These are phyloP conservation scores for Setaria viridis DNA, from an alignment of 202 grass and related monocot species.

Conservation along the genomic window DNA sequence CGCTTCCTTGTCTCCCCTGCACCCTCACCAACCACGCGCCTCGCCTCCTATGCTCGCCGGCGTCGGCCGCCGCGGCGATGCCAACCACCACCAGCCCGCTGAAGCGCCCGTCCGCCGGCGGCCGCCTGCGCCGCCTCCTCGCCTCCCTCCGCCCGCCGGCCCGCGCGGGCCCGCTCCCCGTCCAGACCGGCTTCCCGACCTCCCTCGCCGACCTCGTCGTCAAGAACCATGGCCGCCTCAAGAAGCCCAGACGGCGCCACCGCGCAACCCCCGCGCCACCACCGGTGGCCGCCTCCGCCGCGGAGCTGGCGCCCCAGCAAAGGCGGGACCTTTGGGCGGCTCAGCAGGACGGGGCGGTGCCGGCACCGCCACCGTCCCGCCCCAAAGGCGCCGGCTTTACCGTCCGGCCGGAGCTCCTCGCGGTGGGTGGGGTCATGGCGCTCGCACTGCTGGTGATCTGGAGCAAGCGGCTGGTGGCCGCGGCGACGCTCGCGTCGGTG, in stretches of 20 bases:
- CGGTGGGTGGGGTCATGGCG: slow-evolving; percentile 45
- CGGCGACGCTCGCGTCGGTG: slow-evolving; percentile 54
- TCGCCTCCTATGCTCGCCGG: slow-evolving; percentile 48
- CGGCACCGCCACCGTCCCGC: neutral
- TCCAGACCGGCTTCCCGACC: slow-evolving; percentile 95
- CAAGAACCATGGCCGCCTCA: slow-evolving; percentile 81
- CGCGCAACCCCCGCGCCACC: neutral
- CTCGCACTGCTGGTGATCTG: slow-evolving; percentile 63
- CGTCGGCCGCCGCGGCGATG: slow-evolving; percentile 38
- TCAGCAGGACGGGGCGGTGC: too few relatives aligned
- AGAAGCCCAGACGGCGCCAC: slow-evolving; percentile 45
- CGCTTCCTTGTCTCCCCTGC: neutral
- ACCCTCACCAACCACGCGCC: neutral
- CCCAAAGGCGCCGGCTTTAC: slow-evolving; percentile 7
- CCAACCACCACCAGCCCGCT: slow-evolving; percentile 27
- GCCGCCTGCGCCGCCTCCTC: slow-evolving; percentile 60
- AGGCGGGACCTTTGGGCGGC: neutral
- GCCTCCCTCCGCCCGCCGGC: slow-evolving; percentile 54
- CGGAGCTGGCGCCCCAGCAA: neutral
- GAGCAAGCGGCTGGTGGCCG: slow-evolving; percentile 58
- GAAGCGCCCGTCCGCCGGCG: slow-evolving; percentile 57
- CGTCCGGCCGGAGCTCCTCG: slow-evolving; percentile 51
- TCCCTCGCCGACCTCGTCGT: slow-evolving; percentile 91
- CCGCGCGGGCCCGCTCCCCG: slow-evolving; percentile 48
- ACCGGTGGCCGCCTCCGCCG: too few relatives aligned